Conservation (phyloP, 192 early-diverging fungal species). For the Umbelopsis vinacea region DNA sequence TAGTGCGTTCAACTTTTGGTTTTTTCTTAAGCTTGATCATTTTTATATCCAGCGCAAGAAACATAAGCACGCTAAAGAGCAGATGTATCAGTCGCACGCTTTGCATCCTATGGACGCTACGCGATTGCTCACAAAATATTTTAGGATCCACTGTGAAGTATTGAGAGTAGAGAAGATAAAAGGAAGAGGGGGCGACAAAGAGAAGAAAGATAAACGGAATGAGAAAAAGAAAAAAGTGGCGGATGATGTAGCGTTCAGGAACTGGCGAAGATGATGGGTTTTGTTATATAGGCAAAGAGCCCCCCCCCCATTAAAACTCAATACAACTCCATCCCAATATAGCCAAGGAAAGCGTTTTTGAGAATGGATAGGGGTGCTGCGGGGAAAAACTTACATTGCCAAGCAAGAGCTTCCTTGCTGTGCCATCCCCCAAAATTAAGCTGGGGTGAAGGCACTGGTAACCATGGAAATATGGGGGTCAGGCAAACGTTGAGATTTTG, state of each 20-base stretch:
- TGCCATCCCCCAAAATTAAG: background rate
- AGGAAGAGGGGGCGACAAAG: background rate
- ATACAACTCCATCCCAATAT: too few relatives aligned
- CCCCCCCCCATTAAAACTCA: too few relatives aligned
- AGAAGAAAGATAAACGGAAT: background rate
- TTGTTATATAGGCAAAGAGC: too few relatives aligned
- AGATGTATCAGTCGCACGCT: conserved; percentile 9
- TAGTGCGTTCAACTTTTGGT: background rate
- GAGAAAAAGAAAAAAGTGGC: background rate
- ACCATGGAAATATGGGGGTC: background rate
- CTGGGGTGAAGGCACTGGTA: background rate
- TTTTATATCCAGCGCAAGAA: background rate
- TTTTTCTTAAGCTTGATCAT: background rate
- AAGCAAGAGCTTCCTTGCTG: background rate
- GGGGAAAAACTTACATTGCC: background rate
- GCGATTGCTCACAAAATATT: conserved; percentile 15
- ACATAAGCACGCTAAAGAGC: background rate
- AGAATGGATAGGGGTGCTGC: too few relatives aligned
- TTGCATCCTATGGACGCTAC: conserved; percentile 17
- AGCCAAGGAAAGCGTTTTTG: too few relatives aligned
- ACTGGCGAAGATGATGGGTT: background rate
- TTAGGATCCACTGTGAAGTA: conserved; percentile 14
- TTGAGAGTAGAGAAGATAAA: background rate
- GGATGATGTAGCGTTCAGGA: background rate
- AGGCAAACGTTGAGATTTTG: background rate